These are phyloP conservation scores for Diplosphaera chodatii DNA, from an alignment of 139 green algal genomes.

Conservation along the genomic window DNA sequence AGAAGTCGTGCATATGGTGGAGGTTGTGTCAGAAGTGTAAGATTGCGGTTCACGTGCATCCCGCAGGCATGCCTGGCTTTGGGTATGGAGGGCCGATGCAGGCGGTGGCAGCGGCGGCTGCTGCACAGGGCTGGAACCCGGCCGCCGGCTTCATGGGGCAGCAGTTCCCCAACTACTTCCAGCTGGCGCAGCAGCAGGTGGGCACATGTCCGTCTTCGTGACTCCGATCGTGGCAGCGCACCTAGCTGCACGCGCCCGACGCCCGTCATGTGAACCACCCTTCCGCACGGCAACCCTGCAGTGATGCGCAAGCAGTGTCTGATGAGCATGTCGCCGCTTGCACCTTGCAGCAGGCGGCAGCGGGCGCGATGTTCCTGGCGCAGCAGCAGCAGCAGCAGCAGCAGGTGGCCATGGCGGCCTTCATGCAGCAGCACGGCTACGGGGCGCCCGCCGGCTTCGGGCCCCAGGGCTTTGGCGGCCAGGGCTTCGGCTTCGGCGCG, in stretches of 20 bases:
- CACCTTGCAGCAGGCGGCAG: background rate
- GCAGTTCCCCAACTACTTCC: background rate
- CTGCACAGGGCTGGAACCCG: background rate
- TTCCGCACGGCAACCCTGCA: too few species aligned
- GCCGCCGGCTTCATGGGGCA: background rate
- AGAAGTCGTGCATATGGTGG: too few species aligned
- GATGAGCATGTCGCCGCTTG: too few species aligned
- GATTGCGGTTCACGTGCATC: too few species aligned
- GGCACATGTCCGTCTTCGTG: too few species aligned
- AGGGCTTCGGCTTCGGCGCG: background rate
- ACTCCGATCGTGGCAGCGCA: too few species aligned
- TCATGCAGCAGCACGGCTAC: background rate
- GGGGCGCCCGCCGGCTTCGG: too few species aligned
- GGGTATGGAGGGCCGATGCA: conserved; percentile 1
- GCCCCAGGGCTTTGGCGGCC: background rate
- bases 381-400: background rate
- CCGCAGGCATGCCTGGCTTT: background rate
- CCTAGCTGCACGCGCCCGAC: too few species aligned
- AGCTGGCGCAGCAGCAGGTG: background rate
- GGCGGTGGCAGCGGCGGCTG: conserved; percentile 1
- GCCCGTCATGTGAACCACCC: too few species aligned
- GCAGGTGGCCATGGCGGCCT: background rate
- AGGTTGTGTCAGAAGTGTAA: too few species aligned
- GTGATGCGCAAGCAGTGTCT: too few species aligned
- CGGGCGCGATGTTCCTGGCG: background rate